Evolutionary conservation across 805 yeast genomes (phyloP), one percentile per base, ranked within the genome.

Genomic region (Saccharomycopsis schoenii): DNA sequence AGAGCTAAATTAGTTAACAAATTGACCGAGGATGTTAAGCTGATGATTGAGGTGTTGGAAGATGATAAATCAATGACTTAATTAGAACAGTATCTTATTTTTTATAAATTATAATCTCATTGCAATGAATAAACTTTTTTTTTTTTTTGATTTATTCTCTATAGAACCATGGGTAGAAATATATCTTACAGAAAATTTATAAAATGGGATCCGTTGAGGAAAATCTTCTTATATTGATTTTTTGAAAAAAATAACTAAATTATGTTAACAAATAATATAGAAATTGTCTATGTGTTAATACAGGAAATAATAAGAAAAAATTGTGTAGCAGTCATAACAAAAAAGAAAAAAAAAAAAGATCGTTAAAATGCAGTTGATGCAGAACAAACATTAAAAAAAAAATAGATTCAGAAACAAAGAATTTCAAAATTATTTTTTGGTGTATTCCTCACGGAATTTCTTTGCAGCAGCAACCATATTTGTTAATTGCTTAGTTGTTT

Each of bases 401-500:
- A 17, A 55, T 15, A 55, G 17, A 55, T 9, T 25, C 9, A 36
- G 25, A 19, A 55, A 55, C 6, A 29, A 17, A n/a, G 8, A 51
- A 21, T 9, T 54, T 34, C 17, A 19, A 55, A 40, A 19, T 51
- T 51, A 58, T 50, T 58, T 50, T 36, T 62, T 60, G 25, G 63
- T n/a, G 62, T 63, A 79, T 71, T 80, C 77, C 71, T 77, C 83
- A 76, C 96, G 89, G 96, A 82, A 93, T 80, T 83, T 84, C 84
- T 94, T 93, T 74, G 98, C 98, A 74, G 99, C 98, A 69, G 88
- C 94, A 76, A 94, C 98, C 99, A 94, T 94, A 82, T 94, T 89
- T 77, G 96, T 89, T 79, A 94, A 86, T 73, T 96, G 90, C 74
- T 86, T 91, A 76, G 80, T 90, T 72, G 93, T 89, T 85, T 94